A percentile compares a stretch with the other conserved stretches of the same genome.
These are phyloP conservation scores for Crucihimalaya himalaica DNA, from an alignment of 345 rosid species.

Conservation along the genomic window DNA sequence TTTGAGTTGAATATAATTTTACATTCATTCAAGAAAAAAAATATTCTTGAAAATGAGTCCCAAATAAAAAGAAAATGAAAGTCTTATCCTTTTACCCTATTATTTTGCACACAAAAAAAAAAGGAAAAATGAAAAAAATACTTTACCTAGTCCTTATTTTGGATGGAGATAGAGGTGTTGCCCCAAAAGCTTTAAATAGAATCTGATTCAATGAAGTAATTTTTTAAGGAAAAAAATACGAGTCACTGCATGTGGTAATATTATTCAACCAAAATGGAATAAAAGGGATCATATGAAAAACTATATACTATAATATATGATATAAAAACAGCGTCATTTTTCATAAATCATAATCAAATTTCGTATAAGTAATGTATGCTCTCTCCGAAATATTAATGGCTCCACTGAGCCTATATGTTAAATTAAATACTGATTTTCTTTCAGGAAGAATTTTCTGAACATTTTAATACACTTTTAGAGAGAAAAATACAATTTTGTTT, in stretches of 20 bases:
- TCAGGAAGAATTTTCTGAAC: neutral
- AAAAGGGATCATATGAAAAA: no score
- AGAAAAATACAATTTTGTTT: slow-evolving; percentile 14
- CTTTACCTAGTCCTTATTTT: neutral
- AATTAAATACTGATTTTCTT: neutral
- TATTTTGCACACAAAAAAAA: neutral
- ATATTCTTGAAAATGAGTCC: neutral
- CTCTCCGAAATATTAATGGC: neutral
- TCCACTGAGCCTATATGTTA: neutral
- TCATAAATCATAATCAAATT: slow-evolving; percentile 14
- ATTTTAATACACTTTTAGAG: neutral
- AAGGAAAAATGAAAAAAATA: neutral
- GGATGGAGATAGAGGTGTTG: neutral
- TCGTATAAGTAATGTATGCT: neutral
- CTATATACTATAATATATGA: neutral
- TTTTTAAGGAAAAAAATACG: slow-evolving; percentile 6
- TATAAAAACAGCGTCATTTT: neutral
- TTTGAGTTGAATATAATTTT: no score
- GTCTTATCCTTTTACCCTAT: neutral
- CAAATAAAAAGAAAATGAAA: neutral
- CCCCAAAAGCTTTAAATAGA: slow-evolving; percentile 15
- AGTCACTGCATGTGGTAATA: slow-evolving; percentile 8
- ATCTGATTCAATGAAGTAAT: slow-evolving; percentile 34
- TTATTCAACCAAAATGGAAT: slow-evolving; percentile 24
- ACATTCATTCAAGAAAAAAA: no score